Conservation (phyloP, 1,139 yeast species). For the Torulaspora pretoriensis region DNA sequence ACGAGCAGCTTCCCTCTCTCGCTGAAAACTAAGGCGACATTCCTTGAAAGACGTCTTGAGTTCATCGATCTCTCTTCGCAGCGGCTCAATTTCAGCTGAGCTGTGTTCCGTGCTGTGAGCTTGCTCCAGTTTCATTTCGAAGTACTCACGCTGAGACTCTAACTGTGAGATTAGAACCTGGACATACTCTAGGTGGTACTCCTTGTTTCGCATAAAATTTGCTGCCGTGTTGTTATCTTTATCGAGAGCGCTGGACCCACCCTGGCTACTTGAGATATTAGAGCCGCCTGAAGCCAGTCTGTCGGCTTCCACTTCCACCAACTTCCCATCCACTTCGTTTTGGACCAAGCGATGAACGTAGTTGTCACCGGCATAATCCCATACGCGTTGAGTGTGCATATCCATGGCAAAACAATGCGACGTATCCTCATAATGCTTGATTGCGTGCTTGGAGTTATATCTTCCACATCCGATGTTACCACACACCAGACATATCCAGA, state of each 20-base stretch:
- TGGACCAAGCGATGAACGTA: slow-evolving; percentile 85
- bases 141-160: slow-evolving; percentile 85
- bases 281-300: slow-evolving; percentile 2
- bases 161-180: slow-evolving; percentile 73
- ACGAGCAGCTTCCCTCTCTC: slow-evolving; percentile 19
- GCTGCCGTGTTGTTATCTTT: slow-evolving; percentile 22
- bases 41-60: slow-evolving; percentile 28
- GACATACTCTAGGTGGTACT: slow-evolving; percentile 72
- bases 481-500: slow-evolving; percentile 90
- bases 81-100: slow-evolving; percentile 2
- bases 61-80: slow-evolving; percentile 32
- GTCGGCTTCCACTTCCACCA: slow-evolving; percentile 55
- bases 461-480: slow-evolving; percentile 90
- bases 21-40: slow-evolving; percentile 12
- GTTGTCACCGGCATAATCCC: slow-evolving; percentile 93
- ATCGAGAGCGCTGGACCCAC: slow-evolving; percentile 11
- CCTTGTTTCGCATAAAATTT: slow-evolving; percentile 45
- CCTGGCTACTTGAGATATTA: not conserved
- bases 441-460: slow-evolving; percentile 83
- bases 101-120: slow-evolving; percentile 18
- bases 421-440: slow-evolving; percentile 70
- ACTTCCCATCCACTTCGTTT: slow-evolving; percentile 79
- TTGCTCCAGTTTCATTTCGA: slow-evolving; percentile 57
- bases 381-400: slow-evolving; percentile 74
- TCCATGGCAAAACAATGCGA: slow-evolving; percentile 95